A percentile compares a stretch with the other conserved stretches of the same genome.
phyloP scores from a whole-genome alignment of 768 basidiomycete genomes.

The Auricularia sp. region DNA sequence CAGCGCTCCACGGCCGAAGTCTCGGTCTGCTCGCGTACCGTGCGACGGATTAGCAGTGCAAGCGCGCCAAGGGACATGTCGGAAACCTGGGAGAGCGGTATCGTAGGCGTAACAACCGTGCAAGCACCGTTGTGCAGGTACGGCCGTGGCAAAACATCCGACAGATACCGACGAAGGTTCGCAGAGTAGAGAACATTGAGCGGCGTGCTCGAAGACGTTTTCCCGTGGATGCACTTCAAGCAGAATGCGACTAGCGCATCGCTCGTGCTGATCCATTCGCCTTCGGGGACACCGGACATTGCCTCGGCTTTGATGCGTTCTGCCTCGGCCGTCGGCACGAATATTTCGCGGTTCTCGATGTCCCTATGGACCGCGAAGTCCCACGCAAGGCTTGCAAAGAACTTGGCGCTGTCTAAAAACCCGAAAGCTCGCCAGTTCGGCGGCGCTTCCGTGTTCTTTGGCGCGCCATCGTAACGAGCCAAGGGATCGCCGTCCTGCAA shows the following conservation, averaged over 20 bases:
- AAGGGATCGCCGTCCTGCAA: constrained; percentile 6
- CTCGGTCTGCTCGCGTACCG: constrained; percentile 2
- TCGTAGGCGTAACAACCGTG: constrained; percentile 4
- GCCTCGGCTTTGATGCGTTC: constrained; percentile 7
- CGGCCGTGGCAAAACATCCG: not conserved
- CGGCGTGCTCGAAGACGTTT: constrained; percentile 2
- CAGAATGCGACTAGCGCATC: constrained; percentile 8
- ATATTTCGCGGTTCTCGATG: constrained; percentile 5
- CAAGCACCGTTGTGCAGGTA: constrained; percentile 6
- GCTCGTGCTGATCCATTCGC: constrained; percentile 8
- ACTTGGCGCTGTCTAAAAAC: not conserved
- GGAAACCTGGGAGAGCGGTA: constrained; percentile 2
- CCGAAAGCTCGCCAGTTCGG: constrained; percentile 6
- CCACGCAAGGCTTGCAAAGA: constrained; percentile 6
- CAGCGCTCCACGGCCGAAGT: constrained; percentile 2
- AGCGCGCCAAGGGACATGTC: constrained; percentile 5
- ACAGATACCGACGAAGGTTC: constrained; percentile 7
- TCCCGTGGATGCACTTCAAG: constrained; percentile 5
- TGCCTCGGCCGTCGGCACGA: constrained; percentile 5
- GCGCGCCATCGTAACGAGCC: not conserved
- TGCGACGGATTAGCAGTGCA: constrained; percentile 4
- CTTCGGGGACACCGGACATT: constrained; percentile 2
- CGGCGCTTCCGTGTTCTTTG: constrained; percentile 1
- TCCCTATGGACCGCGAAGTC: constrained; percentile 3
- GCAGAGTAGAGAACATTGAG: constrained; percentile 7